These are phyloP conservation scores for Paracamarosporium sp. DNA, from an alignment of 2,329 filamentous ascomycete species.

Conservation along the genomic window DNA sequence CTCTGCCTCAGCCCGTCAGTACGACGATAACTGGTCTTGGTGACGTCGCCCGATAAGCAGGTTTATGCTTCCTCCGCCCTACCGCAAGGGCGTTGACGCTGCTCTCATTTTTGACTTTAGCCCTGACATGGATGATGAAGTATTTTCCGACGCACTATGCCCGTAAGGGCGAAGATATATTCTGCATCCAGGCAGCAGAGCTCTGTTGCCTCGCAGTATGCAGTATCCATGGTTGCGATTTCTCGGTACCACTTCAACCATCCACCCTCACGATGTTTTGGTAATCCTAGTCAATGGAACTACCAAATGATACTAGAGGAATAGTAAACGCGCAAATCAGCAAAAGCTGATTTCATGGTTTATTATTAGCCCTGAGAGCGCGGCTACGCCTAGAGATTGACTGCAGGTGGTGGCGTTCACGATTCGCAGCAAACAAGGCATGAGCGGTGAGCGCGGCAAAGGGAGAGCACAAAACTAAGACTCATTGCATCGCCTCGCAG, in stretches of 20 bases:
- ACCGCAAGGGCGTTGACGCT: constrained; percentile 39
- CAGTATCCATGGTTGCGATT: no score
- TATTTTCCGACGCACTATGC: no score
- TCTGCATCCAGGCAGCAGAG: no score
- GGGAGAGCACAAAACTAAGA: constrained; percentile 39
- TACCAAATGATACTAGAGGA: no score
- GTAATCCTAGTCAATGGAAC: no score
- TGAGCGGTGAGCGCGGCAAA: constrained; percentile 32
- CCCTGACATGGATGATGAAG: no score
- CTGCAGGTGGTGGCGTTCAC: constrained; percentile 32
- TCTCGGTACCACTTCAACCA: no score
- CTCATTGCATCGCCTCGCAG: constrained; percentile 32
- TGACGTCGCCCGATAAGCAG: neutral
- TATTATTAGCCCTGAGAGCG: constrained; percentile 20
- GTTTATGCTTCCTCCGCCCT: constrained; percentile 33
- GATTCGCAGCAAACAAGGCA: constrained; percentile 36
- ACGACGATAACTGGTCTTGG: neutral
- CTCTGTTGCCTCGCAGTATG: no score
- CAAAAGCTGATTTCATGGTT: no score
- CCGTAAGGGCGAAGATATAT: no score
- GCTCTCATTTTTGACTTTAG: constrained; percentile 24
- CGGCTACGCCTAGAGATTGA: constrained; percentile 31
- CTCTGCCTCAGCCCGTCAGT: constrained; percentile 3
- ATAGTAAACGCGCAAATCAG: no score
- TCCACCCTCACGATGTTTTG: no score